Conservation (phyloP, 441 rosid genomes). For the Populus hybrid region DNA sequence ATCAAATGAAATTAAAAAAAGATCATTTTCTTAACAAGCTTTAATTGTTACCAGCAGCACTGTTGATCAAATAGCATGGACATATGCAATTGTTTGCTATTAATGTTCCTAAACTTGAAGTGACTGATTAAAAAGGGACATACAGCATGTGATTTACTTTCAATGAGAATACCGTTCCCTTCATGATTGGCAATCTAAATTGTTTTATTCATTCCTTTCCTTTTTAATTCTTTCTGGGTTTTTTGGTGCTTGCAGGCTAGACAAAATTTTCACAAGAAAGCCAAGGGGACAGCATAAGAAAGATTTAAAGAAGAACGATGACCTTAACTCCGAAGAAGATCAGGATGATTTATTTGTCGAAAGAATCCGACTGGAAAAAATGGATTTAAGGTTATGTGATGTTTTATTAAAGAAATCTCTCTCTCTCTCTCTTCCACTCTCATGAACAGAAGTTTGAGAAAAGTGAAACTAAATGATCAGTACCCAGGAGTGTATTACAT, state of each 20-base stretch:
- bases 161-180: background rate
- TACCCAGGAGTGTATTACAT: background rate
- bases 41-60: background rate
- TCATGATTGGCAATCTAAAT: background rate
- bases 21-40: background rate
- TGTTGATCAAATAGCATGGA: background rate
- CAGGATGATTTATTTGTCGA: slow-evolving; percentile 62
- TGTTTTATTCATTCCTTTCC: slow-evolving; percentile 14
- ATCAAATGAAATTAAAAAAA: background rate
- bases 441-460: background rate
- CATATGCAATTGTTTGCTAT: background rate
- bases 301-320: slow-evolving; percentile 76
- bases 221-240: slow-evolving; percentile 17
- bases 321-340: slow-evolving; percentile 48
- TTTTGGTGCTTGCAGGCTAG: slow-evolving; percentile 54
- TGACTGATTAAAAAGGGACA: background rate
- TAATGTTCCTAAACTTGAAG: slow-evolving; percentile 3
- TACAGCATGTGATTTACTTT: slow-evolving; percentile 1
- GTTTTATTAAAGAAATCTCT: background rate
- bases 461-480: background rate
- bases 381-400: slow-evolving; percentile 64
- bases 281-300: slow-evolving; percentile 36
- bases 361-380: slow-evolving; percentile 83
- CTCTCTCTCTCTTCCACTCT: background rate
- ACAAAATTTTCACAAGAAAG: slow-evolving; percentile 54